Evolutionary conservation across 257 asterid species (phyloP).

Genomic region (Handroanthus guayacan): DNA sequence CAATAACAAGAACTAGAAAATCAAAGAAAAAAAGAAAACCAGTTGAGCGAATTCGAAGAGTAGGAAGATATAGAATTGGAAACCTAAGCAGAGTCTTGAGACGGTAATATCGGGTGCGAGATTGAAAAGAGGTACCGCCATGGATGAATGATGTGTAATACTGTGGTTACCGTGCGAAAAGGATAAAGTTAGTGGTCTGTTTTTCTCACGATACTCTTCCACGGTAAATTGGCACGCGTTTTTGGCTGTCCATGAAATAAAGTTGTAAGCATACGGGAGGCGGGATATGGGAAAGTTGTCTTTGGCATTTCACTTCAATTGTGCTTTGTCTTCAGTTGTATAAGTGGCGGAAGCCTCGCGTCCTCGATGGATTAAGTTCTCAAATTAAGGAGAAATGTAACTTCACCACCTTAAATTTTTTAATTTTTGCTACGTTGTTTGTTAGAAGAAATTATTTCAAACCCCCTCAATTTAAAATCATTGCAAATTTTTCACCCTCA

Average conservation of each 20-base stretch:
- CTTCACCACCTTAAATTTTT: too few species aligned
- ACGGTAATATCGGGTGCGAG: constrained; percentile 71
- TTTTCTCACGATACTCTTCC: not conserved
- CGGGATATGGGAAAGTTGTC: too few species aligned
- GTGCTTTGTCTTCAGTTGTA: too few species aligned
- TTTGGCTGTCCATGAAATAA: not conserved
- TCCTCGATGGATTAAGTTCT: too few species aligned
- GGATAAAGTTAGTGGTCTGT: not conserved
- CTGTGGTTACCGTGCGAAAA: not conserved
- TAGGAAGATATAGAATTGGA: not conserved
- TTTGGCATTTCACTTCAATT: too few species aligned
- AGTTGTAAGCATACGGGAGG: too few species aligned
- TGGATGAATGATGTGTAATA: constrained; percentile 16
- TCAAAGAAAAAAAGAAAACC: not conserved
- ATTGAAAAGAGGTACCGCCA: constrained; percentile 79
- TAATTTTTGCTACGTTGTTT: too few species aligned
- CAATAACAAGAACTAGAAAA: not conserved
- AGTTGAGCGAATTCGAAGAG: not conserved
- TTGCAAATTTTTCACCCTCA: too few species aligned
- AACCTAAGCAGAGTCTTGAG: constrained; percentile 84
- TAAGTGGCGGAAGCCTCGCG: too few species aligned
- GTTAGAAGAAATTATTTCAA: too few species aligned
- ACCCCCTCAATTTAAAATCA: too few species aligned
- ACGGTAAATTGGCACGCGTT: not conserved
- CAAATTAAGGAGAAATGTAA: too few species aligned